Evolutionary conservation across 768 basidiomycete genomes (phyloP).

Genomic region (Hygrophoropsis aurantiaca): DNA sequence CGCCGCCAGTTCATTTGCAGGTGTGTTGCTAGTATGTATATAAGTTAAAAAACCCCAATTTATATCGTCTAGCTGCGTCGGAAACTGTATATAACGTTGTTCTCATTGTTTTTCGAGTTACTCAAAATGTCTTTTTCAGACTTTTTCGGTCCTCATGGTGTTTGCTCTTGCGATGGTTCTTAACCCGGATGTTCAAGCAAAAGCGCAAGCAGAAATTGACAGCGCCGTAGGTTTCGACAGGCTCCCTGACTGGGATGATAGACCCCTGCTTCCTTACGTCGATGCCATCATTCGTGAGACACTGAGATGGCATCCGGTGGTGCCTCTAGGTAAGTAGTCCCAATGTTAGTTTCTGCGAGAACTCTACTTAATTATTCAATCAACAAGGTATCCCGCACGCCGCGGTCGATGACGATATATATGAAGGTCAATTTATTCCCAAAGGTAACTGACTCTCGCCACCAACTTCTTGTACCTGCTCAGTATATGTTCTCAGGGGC

Average conservation of each 20-base stretch:
- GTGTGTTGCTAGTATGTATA: slow-evolving; percentile 6
- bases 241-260: slow-evolving; percentile 19
- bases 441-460: slow-evolving; percentile 33
- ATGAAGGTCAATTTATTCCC: slow-evolving; percentile 50
- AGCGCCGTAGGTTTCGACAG: slow-evolving; percentile 17
- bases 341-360: neutral
- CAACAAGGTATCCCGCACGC: slow-evolving; percentile 30
- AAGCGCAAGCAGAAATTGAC: slow-evolving; percentile 18
- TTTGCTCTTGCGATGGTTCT: slow-evolving; percentile 26
- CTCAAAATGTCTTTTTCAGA: slow-evolving; percentile 14
- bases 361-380: neutral
- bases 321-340: slow-evolving; percentile 9
- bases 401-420: slow-evolving; percentile 38
- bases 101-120: slow-evolving; percentile 3
- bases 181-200: slow-evolving; percentile 22
- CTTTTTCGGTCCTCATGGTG: slow-evolving; percentile 13
- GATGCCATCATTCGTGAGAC: slow-evolving; percentile 21
- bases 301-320: slow-evolving; percentile 22
- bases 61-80: slow-evolving; percentile 13
- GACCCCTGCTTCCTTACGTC: slow-evolving; percentile 18
- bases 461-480: neutral
- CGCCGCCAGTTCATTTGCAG: slow-evolving; percentile 17
- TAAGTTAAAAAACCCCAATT: neutral
- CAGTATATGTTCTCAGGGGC: slow-evolving; percentile 10
- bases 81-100: slow-evolving; percentile 16